Conservation (phyloP, 1,284 basidiomycete genomes). For the Anthracocystis setariae region DNA sequence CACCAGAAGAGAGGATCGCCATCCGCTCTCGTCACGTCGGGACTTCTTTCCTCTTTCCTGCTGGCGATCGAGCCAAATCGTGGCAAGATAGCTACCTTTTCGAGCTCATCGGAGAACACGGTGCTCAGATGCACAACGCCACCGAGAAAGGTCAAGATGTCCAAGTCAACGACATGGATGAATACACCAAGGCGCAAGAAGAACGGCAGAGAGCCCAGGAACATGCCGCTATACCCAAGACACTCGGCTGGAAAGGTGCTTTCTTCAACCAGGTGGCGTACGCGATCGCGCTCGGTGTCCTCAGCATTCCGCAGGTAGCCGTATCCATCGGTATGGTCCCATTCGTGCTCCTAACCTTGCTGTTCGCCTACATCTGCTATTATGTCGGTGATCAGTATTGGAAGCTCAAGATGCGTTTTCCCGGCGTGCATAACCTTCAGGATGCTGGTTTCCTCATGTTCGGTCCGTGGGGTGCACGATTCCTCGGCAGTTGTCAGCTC, state of each 20-base stretch:
- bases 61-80: slow-evolving; percentile 41
- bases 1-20: slow-evolving; percentile 33
- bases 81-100: slow-evolving; percentile 52
- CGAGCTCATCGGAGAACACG: slow-evolving; percentile 37
- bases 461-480: slow-evolving; percentile 43
- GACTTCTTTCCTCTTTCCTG: slow-evolving; percentile 47
- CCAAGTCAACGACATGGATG: slow-evolving; percentile 44
- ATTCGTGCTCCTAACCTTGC: slow-evolving; percentile 47
- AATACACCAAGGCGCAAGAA: slow-evolving; percentile 29
- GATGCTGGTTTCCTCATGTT: slow-evolving; percentile 61
- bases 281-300: slow-evolving; percentile 58
- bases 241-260: slow-evolving; percentile 55
- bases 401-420: slow-evolving; percentile 56
- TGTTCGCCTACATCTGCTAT: slow-evolving; percentile 52
- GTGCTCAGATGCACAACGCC: slow-evolving; percentile 32
- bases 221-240: slow-evolving; percentile 44
- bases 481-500: slow-evolving; percentile 42
- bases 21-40: slow-evolving; percentile 24
- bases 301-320: slow-evolving; percentile 55
- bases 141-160: slow-evolving; percentile 43
- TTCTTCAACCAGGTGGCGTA: slow-evolving; percentile 61
- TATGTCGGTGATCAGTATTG: slow-evolving; percentile 57
- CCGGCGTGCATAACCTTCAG: slow-evolving; percentile 58
- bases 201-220: slow-evolving; percentile 22
- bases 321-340: slow-evolving; percentile 60